Evolutionary conservation across 345 rosid species (phyloP), one percentile per base, ranked within the genome.

Genomic region (Clausena lansium): DNA sequence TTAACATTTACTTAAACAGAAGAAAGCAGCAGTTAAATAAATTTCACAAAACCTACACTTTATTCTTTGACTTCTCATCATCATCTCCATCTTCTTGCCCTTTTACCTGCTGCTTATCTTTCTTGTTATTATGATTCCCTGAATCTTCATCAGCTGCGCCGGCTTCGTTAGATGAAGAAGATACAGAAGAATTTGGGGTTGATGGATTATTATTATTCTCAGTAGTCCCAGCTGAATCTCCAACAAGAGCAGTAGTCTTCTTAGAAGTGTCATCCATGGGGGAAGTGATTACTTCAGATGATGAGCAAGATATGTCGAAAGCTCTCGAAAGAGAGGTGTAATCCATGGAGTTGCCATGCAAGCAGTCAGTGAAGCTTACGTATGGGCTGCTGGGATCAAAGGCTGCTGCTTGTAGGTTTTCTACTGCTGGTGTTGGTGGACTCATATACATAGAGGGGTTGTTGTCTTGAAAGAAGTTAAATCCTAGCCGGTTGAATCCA

Each of bases 281-380:
- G 41, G 25, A 66, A 74, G 67, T 79, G 22, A 80, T 39, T 8
- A 77, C 83, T 58, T 85, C 87, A 35, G 87, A 81, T 35, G 91
- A 84, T 8, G 89, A 88, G 61, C 84, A 79, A 20, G 89, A 77
- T 76, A 83, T 55, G 79, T 84, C 85, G 47, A 86, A 83, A 77
- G 82, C 82, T 67, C 36, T 83, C 0, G 88, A 73, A 14, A 83
- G 66, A 60, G 84, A 69, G 62, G 63, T 77, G 50, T 81, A 86
- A 72, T 83, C 80, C 76, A 47, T 64, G 65, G 74, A 79, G 57
- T 6, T 52, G 55, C 82, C 88, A 71, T 81, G 78, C 27, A 85
- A 81, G 78, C 65, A 82, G 65, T 82, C 87, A 15, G 83, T 68
- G 86, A 85, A 87, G 85, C 77, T 84, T 77, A 73, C 76, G 57